Evolutionary conservation across 2,329 filamentous ascomycete genomes (phyloP).

Genomic region (Ophiostoma perfectum): DNA sequence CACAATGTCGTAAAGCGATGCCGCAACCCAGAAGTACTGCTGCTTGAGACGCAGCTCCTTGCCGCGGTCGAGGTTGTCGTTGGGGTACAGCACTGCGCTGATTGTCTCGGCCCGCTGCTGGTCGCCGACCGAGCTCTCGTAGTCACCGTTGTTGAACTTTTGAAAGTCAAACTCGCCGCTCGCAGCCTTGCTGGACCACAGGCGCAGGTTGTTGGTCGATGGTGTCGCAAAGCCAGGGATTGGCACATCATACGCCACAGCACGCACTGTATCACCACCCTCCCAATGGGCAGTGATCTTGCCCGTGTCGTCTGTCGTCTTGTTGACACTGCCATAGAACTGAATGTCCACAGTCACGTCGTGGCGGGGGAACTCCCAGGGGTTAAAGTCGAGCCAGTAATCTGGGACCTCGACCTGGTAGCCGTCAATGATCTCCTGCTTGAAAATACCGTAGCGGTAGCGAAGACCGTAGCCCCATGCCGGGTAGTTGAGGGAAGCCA

Average conservation of each 20-base stretch:
- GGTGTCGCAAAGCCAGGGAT: conserved; percentile 86
- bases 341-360: conserved; percentile 96
- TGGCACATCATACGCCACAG: conserved; percentile 87
- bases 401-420: conserved; percentile 98
- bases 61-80: conserved; percentile 91
- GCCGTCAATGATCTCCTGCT: conserved; percentile 96
- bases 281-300: conserved; percentile 77
- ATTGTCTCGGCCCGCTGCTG: conserved; percentile 99
- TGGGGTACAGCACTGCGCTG: conserved; percentile 93
- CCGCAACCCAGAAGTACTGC: conserved; percentile 99
- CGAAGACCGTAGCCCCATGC: conserved; percentile 96
- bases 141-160: conserved; percentile 97
- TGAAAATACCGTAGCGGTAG: conserved; percentile 97
- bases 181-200: conserved; percentile 97
- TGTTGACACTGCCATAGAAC: conserved; percentile 84
- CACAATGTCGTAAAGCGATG: conserved; percentile 92
- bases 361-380: conserved; percentile 95
- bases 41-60: conserved; percentile 98
- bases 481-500: conserved; percentile 90
- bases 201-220: conserved; percentile 90
- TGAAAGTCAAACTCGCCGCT: conserved; percentile 98
- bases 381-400: conserved; percentile 99
- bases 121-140: conserved; percentile 96
- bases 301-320: conserved; percentile 67
- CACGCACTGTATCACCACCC: conserved; percentile 85